Base-by-base conservation (phyloP, 768 basidiomycete species). In the Trametes sanguinea region DNA sequence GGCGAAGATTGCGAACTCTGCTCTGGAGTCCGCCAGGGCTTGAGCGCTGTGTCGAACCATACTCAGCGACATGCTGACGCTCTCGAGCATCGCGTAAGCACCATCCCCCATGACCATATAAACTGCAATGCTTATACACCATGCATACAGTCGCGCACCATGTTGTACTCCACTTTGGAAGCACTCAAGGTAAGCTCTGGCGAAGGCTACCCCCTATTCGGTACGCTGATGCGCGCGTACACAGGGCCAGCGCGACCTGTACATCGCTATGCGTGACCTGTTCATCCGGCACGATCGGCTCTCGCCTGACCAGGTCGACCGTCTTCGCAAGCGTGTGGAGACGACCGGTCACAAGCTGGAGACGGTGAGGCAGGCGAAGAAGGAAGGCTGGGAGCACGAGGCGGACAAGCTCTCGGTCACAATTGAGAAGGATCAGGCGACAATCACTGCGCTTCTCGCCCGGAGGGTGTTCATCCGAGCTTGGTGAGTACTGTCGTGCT, bases 281-380 rank as follows among this genome's bases (percentile, higher is more conserved):
- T 90, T 95, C 71, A 79, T 88, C 55, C 86, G 95, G 22, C 89
- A 94, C 66, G 94, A 95, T 64, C 86, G 92, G n/a, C 81, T 95
- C 45, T 92, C 94, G 0, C 81, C 86, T 42, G 96, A 98, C 70
- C 87, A 90, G 65, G 92, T 94, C 2, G 94, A 97, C 60, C 83
- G 89, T 39, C 78, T 98, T 60, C 88, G 88, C 75, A 95, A 93
- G 71, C 88, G 92, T 39, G 87, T 95, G 35, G 94, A 95, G 59
- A 76, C 77, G 0, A 90, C 83, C 56, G 85, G 87, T 2, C 75
- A 84, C 65, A 95, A 92, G 73, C 81, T 95, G 42, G 92, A 95
- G 69, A 81, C 81, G 1, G 81, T 91, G 60, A 86, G 88, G 56
- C 76, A 80, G 7, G 82, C 81, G 0, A 81, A 84, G 71, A 95